phyloP scores from a whole-genome alignment of 768 basidiomycete species.

The Mycena belliarum region DNA sequence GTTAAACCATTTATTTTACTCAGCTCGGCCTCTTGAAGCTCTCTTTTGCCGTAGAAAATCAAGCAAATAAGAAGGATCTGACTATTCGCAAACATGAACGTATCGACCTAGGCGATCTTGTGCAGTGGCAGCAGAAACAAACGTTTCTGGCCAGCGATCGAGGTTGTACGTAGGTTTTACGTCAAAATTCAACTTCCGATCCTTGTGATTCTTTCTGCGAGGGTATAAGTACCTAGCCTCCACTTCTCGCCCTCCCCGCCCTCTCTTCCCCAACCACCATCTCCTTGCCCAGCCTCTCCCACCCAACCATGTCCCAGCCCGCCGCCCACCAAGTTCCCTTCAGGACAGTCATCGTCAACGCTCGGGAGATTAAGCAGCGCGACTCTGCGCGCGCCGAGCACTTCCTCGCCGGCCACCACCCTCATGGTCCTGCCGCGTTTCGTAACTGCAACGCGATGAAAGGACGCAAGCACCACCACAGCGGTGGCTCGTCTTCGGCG shows the following conservation, averaged over 20 bases:
- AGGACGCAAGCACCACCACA: not conserved
- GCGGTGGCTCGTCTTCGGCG: not conserved
- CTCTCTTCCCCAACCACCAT: slow-evolving; percentile 3
- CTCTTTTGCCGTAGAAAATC: too few species aligned
- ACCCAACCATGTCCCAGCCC: slow-evolving; percentile 6
- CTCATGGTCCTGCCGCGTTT: slow-evolving; percentile 6
- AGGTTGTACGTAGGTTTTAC: not conserved
- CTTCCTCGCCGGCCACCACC: slow-evolving; percentile 12
- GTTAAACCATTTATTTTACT: too few species aligned
- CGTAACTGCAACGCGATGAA: not conserved
- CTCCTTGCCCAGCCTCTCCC: not conserved
- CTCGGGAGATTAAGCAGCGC: slow-evolving; percentile 6
- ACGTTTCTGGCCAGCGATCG: not conserved
- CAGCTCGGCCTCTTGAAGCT: too few species aligned
- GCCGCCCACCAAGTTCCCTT: slow-evolving; percentile 11
- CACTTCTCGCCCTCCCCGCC: not conserved
- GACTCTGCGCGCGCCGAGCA: slow-evolving; percentile 14
- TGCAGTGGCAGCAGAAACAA: too few species aligned
- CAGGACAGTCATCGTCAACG: slow-evolving; percentile 6
- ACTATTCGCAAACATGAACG: too few species aligned
- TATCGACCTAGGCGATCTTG: too few species aligned
- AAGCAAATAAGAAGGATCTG: too few species aligned
- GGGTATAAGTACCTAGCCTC: slow-evolving; percentile 9
- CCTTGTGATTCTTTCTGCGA: not conserved
- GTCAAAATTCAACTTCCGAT: not conserved